Percentiles rank a stretch among this genome's conserved stretches.
Evolutionary conservation across 2,329 filamentous ascomycete genomes (phyloP).

Genomic region (Ceratocystis destructans): DNA sequence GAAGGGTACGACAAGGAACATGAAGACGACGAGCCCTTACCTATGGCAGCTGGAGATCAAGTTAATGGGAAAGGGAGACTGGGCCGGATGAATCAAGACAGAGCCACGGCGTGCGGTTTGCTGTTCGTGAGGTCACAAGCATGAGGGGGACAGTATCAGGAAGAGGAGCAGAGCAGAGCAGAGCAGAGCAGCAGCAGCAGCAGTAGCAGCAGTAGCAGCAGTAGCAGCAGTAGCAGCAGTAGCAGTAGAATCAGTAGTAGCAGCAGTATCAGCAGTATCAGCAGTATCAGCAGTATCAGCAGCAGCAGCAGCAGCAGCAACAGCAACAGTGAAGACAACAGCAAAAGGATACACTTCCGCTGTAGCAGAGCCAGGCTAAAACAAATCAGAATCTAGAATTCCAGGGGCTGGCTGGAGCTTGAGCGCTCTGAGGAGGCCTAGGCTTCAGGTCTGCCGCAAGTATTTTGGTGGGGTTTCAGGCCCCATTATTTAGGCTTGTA

Average conservation of each 20-base stretch:
- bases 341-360: not conserved
- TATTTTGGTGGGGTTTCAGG: slow-evolving; percentile 7
- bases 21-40: not conserved
- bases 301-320: not conserved
- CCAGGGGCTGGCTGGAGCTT: slow-evolving; percentile 11
- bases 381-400: not conserved
- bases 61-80: no score
- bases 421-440: not conserved
- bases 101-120: not conserved
- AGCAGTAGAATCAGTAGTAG: no score
- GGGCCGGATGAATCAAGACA: not conserved
- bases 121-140: not conserved
- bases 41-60: no score
- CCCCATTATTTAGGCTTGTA: not conserved
- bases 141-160: not conserved
- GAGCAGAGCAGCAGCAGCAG: not conserved
- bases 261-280: no score
- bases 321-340: not conserved
- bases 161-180: not conserved
- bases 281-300: no score
- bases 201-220: not conserved
- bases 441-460: slow-evolving; percentile 3
- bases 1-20: not conserved
- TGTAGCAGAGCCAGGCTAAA: not conserved
- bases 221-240: not conserved